These are phyloP conservation scores for Penicillium diatomitis DNA, from an alignment of 495 filamentous ascomycete species.

Conservation along the genomic window DNA sequence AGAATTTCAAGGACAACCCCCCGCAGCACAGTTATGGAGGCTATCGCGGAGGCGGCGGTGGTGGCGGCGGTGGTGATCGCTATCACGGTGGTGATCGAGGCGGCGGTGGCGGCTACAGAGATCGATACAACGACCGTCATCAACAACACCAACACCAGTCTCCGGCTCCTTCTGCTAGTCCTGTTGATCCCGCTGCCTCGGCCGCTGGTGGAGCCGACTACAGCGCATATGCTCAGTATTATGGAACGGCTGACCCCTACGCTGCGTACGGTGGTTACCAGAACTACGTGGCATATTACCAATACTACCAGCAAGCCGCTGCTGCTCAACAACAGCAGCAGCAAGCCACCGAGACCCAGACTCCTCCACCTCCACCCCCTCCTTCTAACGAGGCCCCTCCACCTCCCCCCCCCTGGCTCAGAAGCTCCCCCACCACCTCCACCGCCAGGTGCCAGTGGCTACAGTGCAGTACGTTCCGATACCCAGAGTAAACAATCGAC, in stretches of 20 bases:
- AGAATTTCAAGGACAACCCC: conserved; percentile 79
- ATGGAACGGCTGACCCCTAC: conserved; percentile 70
- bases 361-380: conserved; percentile 49
- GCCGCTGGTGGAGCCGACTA: conserved; percentile 44
- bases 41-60: conserved; percentile 37
- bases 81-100: conserved; percentile 19
- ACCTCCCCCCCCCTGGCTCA: conserved; percentile 50
- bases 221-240: conserved; percentile 77
- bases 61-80: conserved; percentile 21
- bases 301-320: conserved; percentile 60
- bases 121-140: conserved; percentile 31
- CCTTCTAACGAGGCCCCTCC: conserved; percentile 55
- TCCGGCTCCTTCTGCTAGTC: conserved; percentile 31
- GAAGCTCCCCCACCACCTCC: conserved; percentile 53
- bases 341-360: conserved; percentile 33
- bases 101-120: conserved; percentile 21
- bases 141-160: conserved; percentile 20
- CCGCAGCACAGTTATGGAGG: conserved; percentile 55
- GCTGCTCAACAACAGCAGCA: conserved; percentile 41
- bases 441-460: conserved; percentile 46
- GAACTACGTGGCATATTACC: conserved; percentile 57
- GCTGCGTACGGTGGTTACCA: conserved; percentile 85
- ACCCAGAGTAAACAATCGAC: no score
- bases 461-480: conserved; percentile 50
- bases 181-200: conserved; percentile 21